Conservation (phyloP, 75 land plant genomes). For the Selaginella tamariscina region DNA sequence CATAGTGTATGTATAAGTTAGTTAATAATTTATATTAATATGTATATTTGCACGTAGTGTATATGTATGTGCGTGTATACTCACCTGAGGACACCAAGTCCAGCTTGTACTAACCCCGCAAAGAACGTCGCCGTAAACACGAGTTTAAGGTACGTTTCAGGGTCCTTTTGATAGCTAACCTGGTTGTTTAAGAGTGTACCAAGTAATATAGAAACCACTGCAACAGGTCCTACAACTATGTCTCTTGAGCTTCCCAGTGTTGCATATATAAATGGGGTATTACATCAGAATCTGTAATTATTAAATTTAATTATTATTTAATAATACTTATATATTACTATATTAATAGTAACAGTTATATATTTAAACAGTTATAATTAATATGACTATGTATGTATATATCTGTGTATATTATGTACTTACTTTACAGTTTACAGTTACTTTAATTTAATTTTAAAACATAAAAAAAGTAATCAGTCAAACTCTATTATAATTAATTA, state of each 20-base stretch:
- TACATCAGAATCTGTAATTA: background rate
- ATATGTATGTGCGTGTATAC: background rate
- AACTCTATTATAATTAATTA: no score
- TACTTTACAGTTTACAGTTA: no score
- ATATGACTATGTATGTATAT: no score
- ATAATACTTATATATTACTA: no score
- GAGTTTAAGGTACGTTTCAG: background rate
- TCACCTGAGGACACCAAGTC: background rate
- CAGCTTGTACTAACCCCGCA: constrained; percentile 3
- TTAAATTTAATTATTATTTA: background rate
- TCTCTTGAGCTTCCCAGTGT: constrained; percentile 11
- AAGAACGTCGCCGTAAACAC: constrained; percentile 9
- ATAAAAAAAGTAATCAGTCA: no score
- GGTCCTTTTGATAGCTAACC: background rate
- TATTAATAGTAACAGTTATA: no score
- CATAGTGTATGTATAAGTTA: no score
- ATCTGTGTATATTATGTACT: no score
- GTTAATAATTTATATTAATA: no score
- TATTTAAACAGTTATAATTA: no score
- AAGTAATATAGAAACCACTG: constrained; percentile 1
- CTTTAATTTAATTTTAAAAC: no score
- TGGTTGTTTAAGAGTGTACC: background rate
- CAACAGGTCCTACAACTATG: constrained; percentile 10
- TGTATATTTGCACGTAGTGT: no score
- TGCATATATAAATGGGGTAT: constrained; percentile 8